Percentiles rank a stretch among this genome's conserved stretches.
These are phyloP conservation scores for Syzygium oleosum DNA, from an alignment of 345 rosid species.

Conservation along the genomic window DNA sequence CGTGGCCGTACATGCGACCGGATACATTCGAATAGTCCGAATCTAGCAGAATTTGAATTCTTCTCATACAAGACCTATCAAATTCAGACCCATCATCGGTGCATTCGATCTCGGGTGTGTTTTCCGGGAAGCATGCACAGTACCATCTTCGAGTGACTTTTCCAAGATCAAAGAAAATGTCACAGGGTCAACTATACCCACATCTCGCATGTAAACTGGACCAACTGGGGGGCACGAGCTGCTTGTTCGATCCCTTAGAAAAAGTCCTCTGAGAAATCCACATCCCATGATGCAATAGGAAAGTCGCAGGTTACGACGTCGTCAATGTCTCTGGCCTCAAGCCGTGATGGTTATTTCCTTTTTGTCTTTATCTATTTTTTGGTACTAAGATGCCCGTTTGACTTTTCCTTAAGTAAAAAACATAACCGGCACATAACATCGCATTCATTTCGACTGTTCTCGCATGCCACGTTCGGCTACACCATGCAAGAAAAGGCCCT, in stretches of 20 bases:
- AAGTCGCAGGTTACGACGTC: not conserved
- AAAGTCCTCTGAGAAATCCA: not conserved
- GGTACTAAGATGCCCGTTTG: not conserved
- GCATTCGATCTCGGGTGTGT: not conserved
- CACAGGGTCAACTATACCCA: not conserved
- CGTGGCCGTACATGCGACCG: not conserved
- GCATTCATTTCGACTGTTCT: not conserved
- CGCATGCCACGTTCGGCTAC: not conserved
- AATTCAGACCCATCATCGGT: not conserved
- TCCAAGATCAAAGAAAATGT: not conserved
- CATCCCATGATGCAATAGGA: not conserved
- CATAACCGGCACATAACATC: not conserved
- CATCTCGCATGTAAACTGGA: not conserved
- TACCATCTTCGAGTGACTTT: not conserved
- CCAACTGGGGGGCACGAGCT: not conserved
- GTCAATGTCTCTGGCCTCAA: not conserved
- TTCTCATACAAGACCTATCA: fast-evolving
- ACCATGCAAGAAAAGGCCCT: not conserved
- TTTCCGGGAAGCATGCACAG: not conserved
- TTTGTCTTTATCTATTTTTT: not conserved
- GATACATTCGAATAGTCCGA: not conserved
- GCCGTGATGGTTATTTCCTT: not conserved
- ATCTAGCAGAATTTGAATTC: not conserved
- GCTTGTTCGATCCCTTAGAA: not conserved
- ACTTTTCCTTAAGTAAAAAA: not conserved